Evolutionary conservation across 495 filamentous ascomycete species (phyloP).

Genomic region (Lasiosphaeria hispida): DNA sequence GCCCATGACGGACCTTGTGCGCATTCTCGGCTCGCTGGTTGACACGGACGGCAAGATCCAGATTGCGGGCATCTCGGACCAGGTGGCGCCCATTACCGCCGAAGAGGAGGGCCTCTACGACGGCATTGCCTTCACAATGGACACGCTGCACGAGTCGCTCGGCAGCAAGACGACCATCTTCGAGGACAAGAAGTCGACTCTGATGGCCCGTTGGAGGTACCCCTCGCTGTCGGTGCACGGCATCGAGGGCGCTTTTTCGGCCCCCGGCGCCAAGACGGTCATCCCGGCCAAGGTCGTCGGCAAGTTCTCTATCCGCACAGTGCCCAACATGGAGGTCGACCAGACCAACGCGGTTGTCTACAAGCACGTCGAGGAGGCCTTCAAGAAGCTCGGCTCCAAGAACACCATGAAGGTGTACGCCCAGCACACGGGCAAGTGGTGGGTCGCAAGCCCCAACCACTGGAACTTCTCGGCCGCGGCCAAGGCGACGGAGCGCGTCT

Average conservation of each 20-base stretch:
- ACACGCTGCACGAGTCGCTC: constrained; percentile 85
- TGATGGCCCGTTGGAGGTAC: constrained; percentile 94
- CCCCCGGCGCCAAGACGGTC: constrained; percentile 93
- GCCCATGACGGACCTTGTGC: constrained; percentile 94
- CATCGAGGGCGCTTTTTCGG: constrained; percentile 92
- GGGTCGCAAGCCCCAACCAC: constrained; percentile 94
- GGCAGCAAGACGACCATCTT: constrained; percentile 84
- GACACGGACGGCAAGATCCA: constrained; percentile 85
- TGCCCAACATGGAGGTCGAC: constrained; percentile 93
- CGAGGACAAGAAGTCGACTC: constrained; percentile 77
- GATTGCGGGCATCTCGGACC: constrained; percentile 84
- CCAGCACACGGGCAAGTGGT: constrained; percentile 94
- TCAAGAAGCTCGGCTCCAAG: constrained; percentile 81
- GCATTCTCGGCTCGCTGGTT: constrained; percentile 76
- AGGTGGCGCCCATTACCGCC: constrained; percentile 81
- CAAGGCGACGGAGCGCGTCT: constrained; percentile 91
- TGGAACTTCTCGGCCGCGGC: constrained; percentile 95
- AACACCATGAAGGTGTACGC: constrained; percentile 79
- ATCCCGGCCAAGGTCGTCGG: constrained; percentile 96
- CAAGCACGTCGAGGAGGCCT: constrained; percentile 73
- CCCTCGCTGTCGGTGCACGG: constrained; percentile 96
- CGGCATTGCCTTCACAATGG: constrained; percentile 89
- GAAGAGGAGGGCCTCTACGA: constrained; percentile 85
- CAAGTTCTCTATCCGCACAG: constrained; percentile 97
- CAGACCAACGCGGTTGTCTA: constrained; percentile 81